These are phyloP conservation scores for Penicillium frequentans DNA, from an alignment of 2,329 filamentous ascomycete species.

Conservation along the genomic window DNA sequence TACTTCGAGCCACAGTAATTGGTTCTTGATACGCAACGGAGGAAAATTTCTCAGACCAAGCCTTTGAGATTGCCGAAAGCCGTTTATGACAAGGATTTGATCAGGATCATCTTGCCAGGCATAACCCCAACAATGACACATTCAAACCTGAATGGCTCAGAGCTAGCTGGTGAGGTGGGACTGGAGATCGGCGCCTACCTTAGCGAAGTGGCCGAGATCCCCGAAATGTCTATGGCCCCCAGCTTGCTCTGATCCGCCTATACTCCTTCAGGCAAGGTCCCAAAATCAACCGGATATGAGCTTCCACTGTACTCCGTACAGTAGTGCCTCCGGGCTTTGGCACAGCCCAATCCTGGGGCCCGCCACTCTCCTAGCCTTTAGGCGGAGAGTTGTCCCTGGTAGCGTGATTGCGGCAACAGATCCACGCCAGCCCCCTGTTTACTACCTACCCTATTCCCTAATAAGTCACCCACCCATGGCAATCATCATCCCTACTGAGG, in stretches of 20 bases:
- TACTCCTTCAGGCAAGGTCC: neutral
- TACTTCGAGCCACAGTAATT: neutral
- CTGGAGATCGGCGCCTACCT: neutral
- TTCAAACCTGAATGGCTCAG: neutral
- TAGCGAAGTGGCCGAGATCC: neutral
- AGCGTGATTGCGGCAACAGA: neutral
- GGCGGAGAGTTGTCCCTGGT: neutral
- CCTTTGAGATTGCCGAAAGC: neutral
- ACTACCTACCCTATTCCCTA: neutral
- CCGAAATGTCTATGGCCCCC: neutral
- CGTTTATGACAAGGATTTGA: neutral
- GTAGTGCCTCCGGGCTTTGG: neutral
- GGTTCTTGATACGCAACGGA: neutral
- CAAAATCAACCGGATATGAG: neutral
- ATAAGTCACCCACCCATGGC: neutral
- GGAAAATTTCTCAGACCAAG: neutral
- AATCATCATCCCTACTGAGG: too few relatives aligned
- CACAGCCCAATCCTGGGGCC: neutral
- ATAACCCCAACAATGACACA: neutral
- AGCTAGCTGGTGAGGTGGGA: neutral
- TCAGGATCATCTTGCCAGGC: neutral
- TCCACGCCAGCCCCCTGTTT: neutral
- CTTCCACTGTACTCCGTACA: neutral
- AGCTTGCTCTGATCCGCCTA: neutral
- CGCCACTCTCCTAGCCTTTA: neutral